A percentile compares a stretch with the other conserved stretches of the same genome.
phyloP scores from a whole-genome alignment of 768 basidiomycete genomes.

The Pholiota molesta region DNA sequence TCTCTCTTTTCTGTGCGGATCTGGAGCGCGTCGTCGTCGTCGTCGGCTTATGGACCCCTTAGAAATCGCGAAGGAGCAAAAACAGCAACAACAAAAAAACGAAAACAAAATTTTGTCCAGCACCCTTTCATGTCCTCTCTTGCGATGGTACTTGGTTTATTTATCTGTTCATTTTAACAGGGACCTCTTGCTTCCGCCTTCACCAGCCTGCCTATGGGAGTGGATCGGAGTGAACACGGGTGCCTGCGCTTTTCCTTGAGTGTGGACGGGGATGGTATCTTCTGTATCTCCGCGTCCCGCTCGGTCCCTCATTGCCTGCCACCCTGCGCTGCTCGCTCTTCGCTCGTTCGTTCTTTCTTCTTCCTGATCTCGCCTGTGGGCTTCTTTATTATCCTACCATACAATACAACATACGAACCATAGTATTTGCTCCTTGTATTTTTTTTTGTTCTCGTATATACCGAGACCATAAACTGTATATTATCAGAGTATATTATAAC shows the following conservation, averaged over 20 bases:
- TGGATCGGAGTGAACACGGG: conserved; percentile 7
- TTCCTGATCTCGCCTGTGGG: conserved; percentile 13
- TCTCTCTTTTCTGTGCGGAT: conserved; percentile 5
- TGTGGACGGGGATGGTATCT: background rate
- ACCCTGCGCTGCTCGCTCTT: too few relatives aligned
- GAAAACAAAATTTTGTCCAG: conserved; percentile 4
- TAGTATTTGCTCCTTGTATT: conserved; percentile 33
- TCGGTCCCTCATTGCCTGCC: background rate
- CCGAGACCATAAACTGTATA: conserved; percentile 40
- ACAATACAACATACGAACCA: conserved; percentile 13
- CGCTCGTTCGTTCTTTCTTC: conserved; percentile 5
- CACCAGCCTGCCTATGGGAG: conserved; percentile 17
- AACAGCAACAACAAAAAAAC: too few relatives aligned
- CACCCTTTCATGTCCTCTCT: conserved; percentile 25
- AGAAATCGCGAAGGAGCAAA: background rate
- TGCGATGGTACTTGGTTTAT: conserved; percentile 42
- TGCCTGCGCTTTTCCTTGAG: background rate
- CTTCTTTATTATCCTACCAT: conserved; percentile 7
- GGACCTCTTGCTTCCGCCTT: conserved; percentile 25
- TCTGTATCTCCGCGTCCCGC: background rate
- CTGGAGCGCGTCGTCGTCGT: conserved; percentile 3
- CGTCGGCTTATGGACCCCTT: background rate
- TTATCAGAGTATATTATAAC: conserved; percentile 39
- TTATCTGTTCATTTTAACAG: conserved; percentile 46
- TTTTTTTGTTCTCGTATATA: conserved; percentile 33